Evolutionary conservation across 2,329 filamentous ascomycete genomes (phyloP).

Genomic region (Metarhizium anisopliae): DNA sequence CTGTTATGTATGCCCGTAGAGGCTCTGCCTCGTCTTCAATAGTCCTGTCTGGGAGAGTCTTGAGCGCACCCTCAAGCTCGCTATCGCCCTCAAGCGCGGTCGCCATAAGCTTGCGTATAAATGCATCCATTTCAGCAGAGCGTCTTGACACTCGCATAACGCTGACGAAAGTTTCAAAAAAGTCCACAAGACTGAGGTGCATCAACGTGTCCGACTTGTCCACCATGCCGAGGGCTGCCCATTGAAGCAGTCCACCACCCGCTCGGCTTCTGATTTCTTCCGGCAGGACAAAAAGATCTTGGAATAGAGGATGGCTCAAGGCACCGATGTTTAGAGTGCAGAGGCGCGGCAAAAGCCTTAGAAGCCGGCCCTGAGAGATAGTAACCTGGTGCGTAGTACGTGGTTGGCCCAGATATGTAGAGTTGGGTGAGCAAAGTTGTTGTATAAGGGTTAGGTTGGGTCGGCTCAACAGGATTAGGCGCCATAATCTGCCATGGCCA

Average conservation of each 20-base stretch:
- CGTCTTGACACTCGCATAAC: constrained; percentile 34
- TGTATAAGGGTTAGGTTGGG: constrained; percentile 37
- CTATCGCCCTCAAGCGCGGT: constrained; percentile 31
- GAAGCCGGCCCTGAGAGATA: constrained; percentile 43
- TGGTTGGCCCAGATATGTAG: constrained; percentile 11
- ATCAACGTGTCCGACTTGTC: constrained; percentile 39
- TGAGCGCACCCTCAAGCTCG: constrained; percentile 28
- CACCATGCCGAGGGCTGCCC: constrained; percentile 43
- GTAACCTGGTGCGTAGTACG: constrained; percentile 30
- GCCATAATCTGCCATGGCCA: constrained; percentile 47
- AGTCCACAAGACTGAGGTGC: constrained; percentile 42
- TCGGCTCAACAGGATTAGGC: constrained; percentile 37
- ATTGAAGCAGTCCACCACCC: constrained; percentile 37
- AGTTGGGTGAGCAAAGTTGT: constrained; percentile 21
- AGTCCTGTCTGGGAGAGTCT: constrained; percentile 36
- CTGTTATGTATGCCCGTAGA: constrained; percentile 34
- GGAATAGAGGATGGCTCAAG: constrained; percentile 27
- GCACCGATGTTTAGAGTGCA: constrained; percentile 35
- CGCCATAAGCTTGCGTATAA: constrained; percentile 30
- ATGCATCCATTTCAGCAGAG: constrained; percentile 24
- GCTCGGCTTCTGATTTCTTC: constrained; percentile 11
- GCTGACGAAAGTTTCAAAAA: constrained; percentile 41
- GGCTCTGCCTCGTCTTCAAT: constrained; percentile 42
- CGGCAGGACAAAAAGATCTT: constrained; percentile 22
- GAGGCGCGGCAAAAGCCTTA: constrained; percentile 42